These are phyloP conservation scores for Rhodamnia argentea DNA, from an alignment of 345 rosid genomes.

Conservation along the genomic window DNA sequence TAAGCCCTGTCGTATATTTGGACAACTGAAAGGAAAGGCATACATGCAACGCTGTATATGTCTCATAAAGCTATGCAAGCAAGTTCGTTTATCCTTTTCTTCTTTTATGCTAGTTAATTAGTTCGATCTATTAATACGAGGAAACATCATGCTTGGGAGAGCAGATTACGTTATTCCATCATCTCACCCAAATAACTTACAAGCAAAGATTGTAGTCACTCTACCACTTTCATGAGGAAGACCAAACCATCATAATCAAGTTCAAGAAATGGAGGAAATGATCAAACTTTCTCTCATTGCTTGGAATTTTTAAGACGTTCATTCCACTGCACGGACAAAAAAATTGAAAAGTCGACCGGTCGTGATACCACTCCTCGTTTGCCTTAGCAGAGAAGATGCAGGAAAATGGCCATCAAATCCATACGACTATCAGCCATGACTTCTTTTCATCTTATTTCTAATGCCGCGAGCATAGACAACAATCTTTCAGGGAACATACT, in stretches of 20 bases:
- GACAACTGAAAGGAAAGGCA: neutral
- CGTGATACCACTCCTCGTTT: neutral
- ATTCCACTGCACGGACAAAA: no score
- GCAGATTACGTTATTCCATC: no score
- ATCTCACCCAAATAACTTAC: neutral
- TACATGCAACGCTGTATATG: neutral
- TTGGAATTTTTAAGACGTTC: no score
- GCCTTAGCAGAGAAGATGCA: no score
- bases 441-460: no score
- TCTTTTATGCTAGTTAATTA: neutral
- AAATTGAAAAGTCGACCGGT: neutral
- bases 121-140: neutral
- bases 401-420: no score
- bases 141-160: no score
- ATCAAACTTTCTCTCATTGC: neutral
- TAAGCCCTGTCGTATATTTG: neutral
- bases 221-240: neutral
- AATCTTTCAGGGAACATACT: no score
- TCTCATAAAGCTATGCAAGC: neutral
- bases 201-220: neutral
- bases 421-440: no score
- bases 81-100: no score
- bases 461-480: no score
- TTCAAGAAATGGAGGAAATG: neutral
- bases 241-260: neutral